Evolutionary conservation across 176 grass and related monocot species (phyloP).

Genomic region (Cenchrus purpureus): DNA sequence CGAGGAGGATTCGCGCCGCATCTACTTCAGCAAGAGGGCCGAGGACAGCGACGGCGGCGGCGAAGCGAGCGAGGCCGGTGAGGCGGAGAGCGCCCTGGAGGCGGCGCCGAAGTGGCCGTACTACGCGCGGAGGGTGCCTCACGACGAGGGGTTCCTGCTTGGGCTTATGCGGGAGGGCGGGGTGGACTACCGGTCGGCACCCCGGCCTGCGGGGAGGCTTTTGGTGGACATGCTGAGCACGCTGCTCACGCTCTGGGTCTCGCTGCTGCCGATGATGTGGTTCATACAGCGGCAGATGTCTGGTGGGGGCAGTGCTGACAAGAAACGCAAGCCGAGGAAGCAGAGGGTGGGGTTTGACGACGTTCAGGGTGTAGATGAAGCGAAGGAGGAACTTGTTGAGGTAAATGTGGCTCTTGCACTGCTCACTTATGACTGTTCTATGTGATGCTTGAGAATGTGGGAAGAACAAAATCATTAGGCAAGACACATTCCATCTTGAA

Average conservation of each 20-base stretch:
- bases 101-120: conserved; percentile 54
- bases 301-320: conserved; percentile 46
- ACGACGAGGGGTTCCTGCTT: conserved; percentile 82
- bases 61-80: conserved; percentile 27
- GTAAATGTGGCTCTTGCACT: conserved; percentile 35
- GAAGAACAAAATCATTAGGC: conserved; percentile 12
- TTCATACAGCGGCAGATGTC: conserved; percentile 87
- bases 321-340: conserved; percentile 51
- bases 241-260: conserved; percentile 78
- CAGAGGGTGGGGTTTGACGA: conserved; percentile 74
- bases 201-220: conserved; percentile 56
- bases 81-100: background rate
- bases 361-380: conserved; percentile 87
- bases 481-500: background rate
- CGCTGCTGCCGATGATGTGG: conserved; percentile 89
- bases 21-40: conserved; percentile 64
- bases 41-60: conserved; percentile 13
- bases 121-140: conserved; percentile 78
- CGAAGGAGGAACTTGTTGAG: conserved; percentile 88
- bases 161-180: conserved; percentile 76
- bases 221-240: conserved; percentile 72
- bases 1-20: conserved; percentile 86
- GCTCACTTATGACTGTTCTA: conserved; percentile 12
- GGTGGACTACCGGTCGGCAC: conserved; percentile 73
- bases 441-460: conserved; percentile 19